Evolutionary conservation across 1,139 yeast genomes (phyloP).

Genomic region (Tardiomyces depauwii): DNA sequence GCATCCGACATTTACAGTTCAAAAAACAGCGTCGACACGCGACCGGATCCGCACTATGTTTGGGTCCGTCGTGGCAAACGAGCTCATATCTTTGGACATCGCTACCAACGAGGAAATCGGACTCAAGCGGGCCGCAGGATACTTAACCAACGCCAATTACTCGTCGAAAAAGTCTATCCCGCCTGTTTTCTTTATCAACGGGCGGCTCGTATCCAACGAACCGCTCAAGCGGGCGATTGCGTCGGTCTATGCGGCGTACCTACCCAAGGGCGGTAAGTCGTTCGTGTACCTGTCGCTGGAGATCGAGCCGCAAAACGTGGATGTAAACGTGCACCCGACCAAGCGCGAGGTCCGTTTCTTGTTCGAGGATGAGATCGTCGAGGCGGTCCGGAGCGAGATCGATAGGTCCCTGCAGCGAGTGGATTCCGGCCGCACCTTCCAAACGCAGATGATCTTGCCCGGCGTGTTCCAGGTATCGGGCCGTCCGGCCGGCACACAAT

Average conservation of each 20-base stretch:
- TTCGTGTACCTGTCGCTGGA: constrained; percentile 64
- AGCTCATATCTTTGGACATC: constrained; percentile 40
- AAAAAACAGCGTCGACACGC: constrained; percentile 22
- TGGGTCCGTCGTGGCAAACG: constrained; percentile 61
- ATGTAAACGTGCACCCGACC: constrained; percentile 94
- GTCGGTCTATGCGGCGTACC: constrained; percentile 50
- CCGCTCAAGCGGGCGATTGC: constrained; percentile 61
- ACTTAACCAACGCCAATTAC: constrained; percentile 62
- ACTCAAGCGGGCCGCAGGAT: constrained; percentile 38
- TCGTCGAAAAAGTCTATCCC: constrained; percentile 52
- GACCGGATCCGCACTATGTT: constrained; percentile 69
- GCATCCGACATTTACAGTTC: constrained; percentile 10
- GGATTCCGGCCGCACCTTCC: constrained; percentile 61
- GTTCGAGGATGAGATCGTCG: constrained; percentile 77
- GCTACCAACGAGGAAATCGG: constrained; percentile 11
- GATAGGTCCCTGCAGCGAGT: constrained; percentile 43
- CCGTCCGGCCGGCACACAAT: constrained; percentile 2
- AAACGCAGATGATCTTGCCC: constrained; percentile 39
- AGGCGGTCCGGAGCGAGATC: constrained; percentile 39
- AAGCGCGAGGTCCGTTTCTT: constrained; percentile 84
- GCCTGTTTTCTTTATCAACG: constrained; percentile 76
- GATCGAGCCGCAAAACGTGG: constrained; percentile 60
- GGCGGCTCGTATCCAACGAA: constrained; percentile 73
- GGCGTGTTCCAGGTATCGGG: constrained; percentile 2
- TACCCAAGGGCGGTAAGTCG: constrained; percentile 75